A percentile compares a stretch with the other conserved stretches of the same genome.
These are phyloP conservation scores for Arthrobotrys musiformis DNA, from an alignment of 2,329 filamentous ascomycete genomes.

Conservation along the genomic window DNA sequence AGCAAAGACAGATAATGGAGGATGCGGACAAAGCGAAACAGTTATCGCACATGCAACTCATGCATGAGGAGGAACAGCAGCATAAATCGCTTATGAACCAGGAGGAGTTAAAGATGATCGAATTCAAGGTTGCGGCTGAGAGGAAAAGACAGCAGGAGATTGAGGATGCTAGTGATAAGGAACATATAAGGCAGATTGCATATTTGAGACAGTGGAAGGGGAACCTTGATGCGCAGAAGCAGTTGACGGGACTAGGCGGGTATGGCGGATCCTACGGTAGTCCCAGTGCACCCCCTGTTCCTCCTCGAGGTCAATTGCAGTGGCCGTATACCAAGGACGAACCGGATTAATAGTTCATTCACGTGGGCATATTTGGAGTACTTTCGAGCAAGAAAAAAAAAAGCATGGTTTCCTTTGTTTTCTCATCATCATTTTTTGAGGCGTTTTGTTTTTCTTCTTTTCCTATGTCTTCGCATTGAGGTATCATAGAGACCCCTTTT, in stretches of 20 bases:
- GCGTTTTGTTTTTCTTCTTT: conserved; percentile 5
- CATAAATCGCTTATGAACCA: conserved; percentile 38
- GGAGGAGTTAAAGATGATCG: conserved; percentile 51
- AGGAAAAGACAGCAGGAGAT: conserved; percentile 44
- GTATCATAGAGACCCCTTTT: conserved; percentile 33
- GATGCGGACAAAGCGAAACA: conserved; percentile 29
- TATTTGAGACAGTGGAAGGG: conserved; percentile 49
- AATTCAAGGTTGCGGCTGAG: conserved; percentile 44
- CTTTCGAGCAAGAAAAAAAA: conserved; percentile 26
- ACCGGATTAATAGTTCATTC: conserved; percentile 30
- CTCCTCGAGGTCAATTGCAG: conserved; percentile 21
- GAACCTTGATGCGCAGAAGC: conserved; percentile 43
- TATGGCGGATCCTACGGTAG: conserved; percentile 14
- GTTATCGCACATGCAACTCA: conserved; percentile 31
- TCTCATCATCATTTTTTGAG: background rate
- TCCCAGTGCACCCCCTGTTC: background rate
- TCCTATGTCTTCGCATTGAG: background rate
- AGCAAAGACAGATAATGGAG: conserved; percentile 23
- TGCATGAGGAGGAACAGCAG: conserved; percentile 45
- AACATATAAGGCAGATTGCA: conserved; percentile 41
- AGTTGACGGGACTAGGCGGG: conserved; percentile 22
- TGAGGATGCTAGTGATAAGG: conserved; percentile 33
- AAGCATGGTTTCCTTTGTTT: conserved; percentile 4
- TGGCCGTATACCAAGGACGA: conserved; percentile 53
- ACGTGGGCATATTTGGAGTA: background rate